Conservation (phyloP, 2,329 filamentous ascomycete genomes). For the Bipolaris victoriae region DNA sequence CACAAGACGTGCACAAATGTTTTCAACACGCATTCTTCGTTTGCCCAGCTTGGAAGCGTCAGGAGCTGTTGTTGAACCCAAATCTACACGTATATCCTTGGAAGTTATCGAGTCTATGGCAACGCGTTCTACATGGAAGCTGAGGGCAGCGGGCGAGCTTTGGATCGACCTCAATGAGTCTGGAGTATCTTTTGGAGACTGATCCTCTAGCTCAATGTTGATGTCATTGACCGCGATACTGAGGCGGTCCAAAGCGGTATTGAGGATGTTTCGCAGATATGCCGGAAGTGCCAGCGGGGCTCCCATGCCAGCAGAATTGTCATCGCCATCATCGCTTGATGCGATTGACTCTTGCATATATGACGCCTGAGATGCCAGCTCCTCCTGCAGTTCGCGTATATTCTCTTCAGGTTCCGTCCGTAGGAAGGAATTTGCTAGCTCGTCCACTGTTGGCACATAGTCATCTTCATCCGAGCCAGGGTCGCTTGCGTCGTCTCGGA, state of each 20-base stretch:
- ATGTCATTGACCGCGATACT: conserved; percentile 71
- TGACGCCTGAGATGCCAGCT: conserved; percentile 67
- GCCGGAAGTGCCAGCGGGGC: conserved; percentile 70
- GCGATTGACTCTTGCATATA: conserved; percentile 66
- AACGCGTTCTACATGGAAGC: conserved; percentile 68
- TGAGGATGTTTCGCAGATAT: conserved; percentile 74
- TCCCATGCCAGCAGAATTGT: conserved; percentile 69
- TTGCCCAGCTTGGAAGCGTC: conserved; percentile 65
- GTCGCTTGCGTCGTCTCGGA: conserved; percentile 23
- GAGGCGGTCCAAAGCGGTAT: conserved; percentile 74
- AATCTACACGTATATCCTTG: conserved; percentile 31
- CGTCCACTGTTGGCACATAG: conserved; percentile 69
- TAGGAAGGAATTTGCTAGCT: conserved; percentile 80
- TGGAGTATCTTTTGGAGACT: conserved; percentile 56
- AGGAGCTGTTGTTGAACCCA: conserved; percentile 19
- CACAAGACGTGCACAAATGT: conserved; percentile 68
- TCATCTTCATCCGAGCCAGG: conserved; percentile 39
- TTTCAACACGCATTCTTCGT: conserved; percentile 67
- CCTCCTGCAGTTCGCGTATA: conserved; percentile 71
- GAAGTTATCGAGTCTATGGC: conserved; percentile 67
- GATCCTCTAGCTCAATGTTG: conserved; percentile 68
- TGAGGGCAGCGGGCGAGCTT: conserved; percentile 64
- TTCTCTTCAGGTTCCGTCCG: conserved; percentile 71
- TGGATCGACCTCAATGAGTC: conserved; percentile 57
- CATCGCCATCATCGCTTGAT: conserved; percentile 67